These are phyloP conservation scores for Pseudotsuga menziesii DNA, from an alignment of 75 land plant genomes.

Conservation along the genomic window DNA sequence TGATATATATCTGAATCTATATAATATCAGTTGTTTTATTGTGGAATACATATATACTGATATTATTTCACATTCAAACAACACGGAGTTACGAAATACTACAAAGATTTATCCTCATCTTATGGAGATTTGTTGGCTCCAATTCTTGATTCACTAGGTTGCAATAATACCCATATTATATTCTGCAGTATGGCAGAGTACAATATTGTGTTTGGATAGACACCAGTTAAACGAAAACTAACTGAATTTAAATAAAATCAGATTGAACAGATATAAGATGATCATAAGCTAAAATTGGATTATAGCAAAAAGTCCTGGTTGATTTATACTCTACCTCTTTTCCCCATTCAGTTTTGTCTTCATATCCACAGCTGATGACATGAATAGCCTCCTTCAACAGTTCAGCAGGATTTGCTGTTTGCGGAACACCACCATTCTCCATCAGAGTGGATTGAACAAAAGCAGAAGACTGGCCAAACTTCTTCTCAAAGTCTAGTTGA, in stretches of 20 bases:
- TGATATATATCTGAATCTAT: no score
- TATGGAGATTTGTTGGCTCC: no score
- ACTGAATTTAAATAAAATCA: not conserved
- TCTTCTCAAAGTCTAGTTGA: slow-evolving; percentile 72
- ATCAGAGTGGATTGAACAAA: slow-evolving; percentile 73
- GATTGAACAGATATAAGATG: not conserved
- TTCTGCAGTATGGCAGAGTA: not conserved
- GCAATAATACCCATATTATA: no score
- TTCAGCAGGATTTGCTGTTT: slow-evolving; percentile 69
- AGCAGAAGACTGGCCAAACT: slow-evolving; percentile 71
- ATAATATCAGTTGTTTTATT: no score
- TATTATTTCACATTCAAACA: no score
- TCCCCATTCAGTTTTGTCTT: slow-evolving; percentile 88
- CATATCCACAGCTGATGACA: slow-evolving; percentile 88
- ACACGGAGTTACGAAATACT: no score
- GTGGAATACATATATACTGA: no score
- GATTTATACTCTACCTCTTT: slow-evolving; percentile 39
- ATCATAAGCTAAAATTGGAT: not conserved
- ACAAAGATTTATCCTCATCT: no score
- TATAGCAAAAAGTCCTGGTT: not conserved
- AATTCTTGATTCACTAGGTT: no score
- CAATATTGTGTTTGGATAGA: not conserved
- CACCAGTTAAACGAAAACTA: not conserved
- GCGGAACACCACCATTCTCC: slow-evolving; percentile 86
- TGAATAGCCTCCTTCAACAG: slow-evolving; percentile 83